Percentiles rank a stretch among this genome's conserved stretches.
These are phyloP conservation scores for Butyriboletus appendiculatus DNA, from an alignment of 1,284 basidiomycete genomes.

Conservation along the genomic window DNA sequence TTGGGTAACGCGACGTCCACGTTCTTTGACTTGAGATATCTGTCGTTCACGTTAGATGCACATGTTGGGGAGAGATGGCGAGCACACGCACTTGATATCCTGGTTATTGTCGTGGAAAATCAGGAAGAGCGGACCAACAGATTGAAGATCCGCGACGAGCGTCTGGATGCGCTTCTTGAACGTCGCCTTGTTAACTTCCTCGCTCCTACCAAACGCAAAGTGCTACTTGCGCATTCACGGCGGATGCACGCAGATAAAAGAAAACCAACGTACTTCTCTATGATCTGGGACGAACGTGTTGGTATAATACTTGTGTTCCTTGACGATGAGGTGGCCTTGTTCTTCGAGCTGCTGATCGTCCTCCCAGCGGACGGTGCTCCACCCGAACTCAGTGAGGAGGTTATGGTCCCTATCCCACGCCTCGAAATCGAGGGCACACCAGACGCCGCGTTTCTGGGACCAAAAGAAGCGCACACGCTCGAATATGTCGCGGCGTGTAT, in stretches of 20 bases:
- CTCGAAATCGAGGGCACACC: constrained; percentile 80
- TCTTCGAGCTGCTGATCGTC: constrained; percentile 47
- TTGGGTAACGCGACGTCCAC: constrained; percentile 55
- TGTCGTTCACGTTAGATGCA: constrained; percentile 25
- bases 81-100: constrained; percentile 63
- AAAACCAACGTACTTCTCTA: constrained; percentile 49
- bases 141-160: constrained; percentile 46
- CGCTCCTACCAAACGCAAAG: constrained; percentile 66
- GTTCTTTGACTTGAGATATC: constrained; percentile 51
- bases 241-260: background rate
- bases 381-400: constrained; percentile 77
- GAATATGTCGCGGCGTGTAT: constrained; percentile 58
- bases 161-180: constrained; percentile 56
- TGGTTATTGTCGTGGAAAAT: constrained; percentile 76
- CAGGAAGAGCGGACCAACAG: constrained; percentile 67
- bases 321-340: constrained; percentile 64
- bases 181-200: constrained; percentile 47
- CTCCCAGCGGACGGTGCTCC: constrained; percentile 58
- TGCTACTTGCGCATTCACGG: constrained; percentile 41
- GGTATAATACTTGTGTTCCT: constrained; percentile 55
- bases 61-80: background rate
- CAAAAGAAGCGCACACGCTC: constrained; percentile 68
- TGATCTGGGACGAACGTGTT: constrained; percentile 68
- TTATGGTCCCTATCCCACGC: constrained; percentile 75
- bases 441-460: constrained; percentile 59